A percentile compares a stretch with the other conserved stretches of the same genome.
phyloP scores from a whole-genome alignment of 208 protist species.

The Leishmania major region DNA sequence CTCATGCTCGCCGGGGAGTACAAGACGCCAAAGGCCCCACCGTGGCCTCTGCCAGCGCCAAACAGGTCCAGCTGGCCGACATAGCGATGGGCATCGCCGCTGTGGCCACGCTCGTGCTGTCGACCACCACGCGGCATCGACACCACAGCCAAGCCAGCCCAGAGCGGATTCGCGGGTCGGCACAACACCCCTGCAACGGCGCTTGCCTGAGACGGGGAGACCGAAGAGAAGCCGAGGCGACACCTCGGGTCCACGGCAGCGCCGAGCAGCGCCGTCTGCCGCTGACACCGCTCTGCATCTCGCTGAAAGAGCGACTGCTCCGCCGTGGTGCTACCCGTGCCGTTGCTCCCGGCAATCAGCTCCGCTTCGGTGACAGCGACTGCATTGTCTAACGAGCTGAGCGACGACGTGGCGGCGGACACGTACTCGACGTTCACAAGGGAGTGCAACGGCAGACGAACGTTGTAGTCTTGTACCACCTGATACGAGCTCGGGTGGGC shows the following conservation, averaged over 20 bases:
- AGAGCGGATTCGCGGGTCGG: slow-evolving; percentile 12
- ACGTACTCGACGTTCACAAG: slow-evolving; percentile 85
- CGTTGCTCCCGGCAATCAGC: not conserved
- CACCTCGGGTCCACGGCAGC: slow-evolving; percentile 14
- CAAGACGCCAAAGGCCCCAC: not conserved
- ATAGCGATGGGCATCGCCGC: not conserved
- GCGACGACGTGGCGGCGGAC: slow-evolving; percentile 61
- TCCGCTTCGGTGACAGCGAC: not conserved
- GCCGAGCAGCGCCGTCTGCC: slow-evolving; percentile 16
- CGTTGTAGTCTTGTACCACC: slow-evolving; percentile 37
- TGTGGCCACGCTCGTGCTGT: slow-evolving; percentile 28
- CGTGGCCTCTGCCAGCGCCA: not conserved
- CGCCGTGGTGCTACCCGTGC: not conserved
- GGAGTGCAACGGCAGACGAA: slow-evolving; percentile 62
- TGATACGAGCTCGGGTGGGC: not conserved
- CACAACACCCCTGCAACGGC: slow-evolving; percentile 14
- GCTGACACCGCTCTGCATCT: slow-evolving; percentile 11
- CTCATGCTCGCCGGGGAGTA: not conserved
- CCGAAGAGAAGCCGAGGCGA: slow-evolving; percentile 25
- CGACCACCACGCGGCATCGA: slow-evolving; percentile 7
- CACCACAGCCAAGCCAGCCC: slow-evolving; percentile 26
- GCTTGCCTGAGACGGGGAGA: not conserved
- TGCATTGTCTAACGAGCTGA: slow-evolving; percentile 5
- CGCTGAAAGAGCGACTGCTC: slow-evolving; percentile 9
- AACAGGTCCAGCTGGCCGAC: not conserved